Percentiles rank a stretch among this genome's conserved stretches.
phyloP scores from a whole-genome alignment of 805 yeast genomes.

The Spathaspora gorwiae region DNA sequence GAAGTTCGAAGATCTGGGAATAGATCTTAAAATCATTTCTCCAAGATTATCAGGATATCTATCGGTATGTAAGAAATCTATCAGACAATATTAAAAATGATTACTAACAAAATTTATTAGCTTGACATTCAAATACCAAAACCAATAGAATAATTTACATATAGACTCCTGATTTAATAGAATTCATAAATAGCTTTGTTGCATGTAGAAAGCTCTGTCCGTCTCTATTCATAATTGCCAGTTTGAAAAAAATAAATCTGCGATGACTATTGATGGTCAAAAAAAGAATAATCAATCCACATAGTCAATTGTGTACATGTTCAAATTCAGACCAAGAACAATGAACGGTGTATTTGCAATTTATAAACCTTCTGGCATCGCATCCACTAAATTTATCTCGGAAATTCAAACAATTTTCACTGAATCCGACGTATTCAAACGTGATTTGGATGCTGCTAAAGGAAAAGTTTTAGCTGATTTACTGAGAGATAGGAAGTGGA shows the following conservation, averaged over 20 bases:
- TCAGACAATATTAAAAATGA: neutral
- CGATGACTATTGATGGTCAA: neutral
- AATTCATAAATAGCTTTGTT: neutral
- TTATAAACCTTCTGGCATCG: constrained; percentile 80
- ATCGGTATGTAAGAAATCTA: constrained; percentile 3
- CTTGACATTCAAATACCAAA: constrained; percentile 52
- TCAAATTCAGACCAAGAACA: constrained; percentile 8
- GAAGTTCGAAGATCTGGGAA: constrained; percentile 7
- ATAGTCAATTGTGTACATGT: constrained; percentile 5
- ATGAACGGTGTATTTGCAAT: constrained; percentile 95
- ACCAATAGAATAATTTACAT: constrained; percentile 3
- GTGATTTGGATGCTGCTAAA: constrained; percentile 47
- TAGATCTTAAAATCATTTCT: constrained; percentile 39
- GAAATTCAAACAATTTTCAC: constrained; percentile 63
- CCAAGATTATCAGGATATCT: constrained; percentile 53
- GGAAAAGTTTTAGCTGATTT: constrained; percentile 40
- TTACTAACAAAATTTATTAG: constrained; percentile 15
- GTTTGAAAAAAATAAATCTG: neutral
- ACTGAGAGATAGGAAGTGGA: constrained; percentile 33
- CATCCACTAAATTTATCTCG: constrained; percentile 71
- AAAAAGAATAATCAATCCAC: neutral
- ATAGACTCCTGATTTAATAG: too few relatives aligned
- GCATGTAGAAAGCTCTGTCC: too few relatives aligned
- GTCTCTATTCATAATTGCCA: too few relatives aligned
- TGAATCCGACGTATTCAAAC: constrained; percentile 51